These are phyloP conservation scores for Fusarium praegraminearum DNA, from an alignment of 2,329 filamentous ascomycete species.

Conservation along the genomic window DNA sequence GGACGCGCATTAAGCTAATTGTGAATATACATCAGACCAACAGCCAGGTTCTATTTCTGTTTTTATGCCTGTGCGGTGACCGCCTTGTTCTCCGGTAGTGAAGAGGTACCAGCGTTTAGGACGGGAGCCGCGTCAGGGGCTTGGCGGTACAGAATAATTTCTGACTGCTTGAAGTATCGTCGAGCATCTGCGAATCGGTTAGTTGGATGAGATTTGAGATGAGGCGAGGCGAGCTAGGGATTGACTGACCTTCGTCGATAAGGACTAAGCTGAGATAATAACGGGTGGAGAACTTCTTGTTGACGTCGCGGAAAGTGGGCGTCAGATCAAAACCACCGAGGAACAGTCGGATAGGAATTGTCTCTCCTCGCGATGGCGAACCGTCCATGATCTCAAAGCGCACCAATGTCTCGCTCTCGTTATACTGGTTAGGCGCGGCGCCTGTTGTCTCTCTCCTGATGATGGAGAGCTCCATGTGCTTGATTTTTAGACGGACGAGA, in stretches of 20 bases:
- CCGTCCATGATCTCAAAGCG: constrained; percentile 99
- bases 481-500: constrained; percentile 96
- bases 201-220: constrained; percentile 21
- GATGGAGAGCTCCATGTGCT: constrained; percentile 99
- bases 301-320: constrained; percentile 98
- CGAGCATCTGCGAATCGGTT: constrained; percentile 77
- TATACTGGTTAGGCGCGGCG: constrained; percentile 97
- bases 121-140: constrained; percentile 65
- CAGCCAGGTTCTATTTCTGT: constrained; percentile 13
- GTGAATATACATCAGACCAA: constrained; percentile 40
- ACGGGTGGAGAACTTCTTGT: constrained; percentile 99
- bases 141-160: constrained; percentile 96
- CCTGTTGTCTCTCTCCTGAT: constrained; percentile 97
- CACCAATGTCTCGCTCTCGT: constrained; percentile 97
- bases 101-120: constrained; percentile 54
- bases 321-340: constrained; percentile 97
- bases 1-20: constrained; percentile 45
- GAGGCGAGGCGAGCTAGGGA: not conserved
- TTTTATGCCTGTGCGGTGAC: constrained; percentile 50
- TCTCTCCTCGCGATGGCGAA: constrained; percentile 93
- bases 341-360: constrained; percentile 96
- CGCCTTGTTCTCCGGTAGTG: constrained; percentile 60
- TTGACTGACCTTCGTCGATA: constrained; percentile 84
- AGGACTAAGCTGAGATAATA: constrained; percentile 97
- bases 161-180: constrained; percentile 98